Base-by-base conservation (phyloP, 768 basidiomycete genomes). In the Tricholomella constricta region DNA sequence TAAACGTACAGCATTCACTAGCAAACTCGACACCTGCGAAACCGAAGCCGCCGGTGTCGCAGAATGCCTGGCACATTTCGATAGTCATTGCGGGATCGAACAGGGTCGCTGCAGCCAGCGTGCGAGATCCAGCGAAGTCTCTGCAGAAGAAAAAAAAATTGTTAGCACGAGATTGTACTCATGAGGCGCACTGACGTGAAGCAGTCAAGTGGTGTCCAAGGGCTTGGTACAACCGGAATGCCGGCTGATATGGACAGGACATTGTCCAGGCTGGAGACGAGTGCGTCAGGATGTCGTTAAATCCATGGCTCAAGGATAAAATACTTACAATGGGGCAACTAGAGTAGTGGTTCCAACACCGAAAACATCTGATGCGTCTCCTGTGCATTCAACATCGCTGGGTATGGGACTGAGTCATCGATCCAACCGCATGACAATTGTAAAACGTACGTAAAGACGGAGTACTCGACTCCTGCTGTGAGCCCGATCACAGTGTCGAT, bases 11-110 rank as follows among this genome's bases (percentile, higher is more conserved):
- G 36, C 55, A 52, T 29, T 57, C 55, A 36, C 46, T 49, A 2
- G 51, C 55, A 35, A 48, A 57, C 25, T 57, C 47, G 17, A 57
- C 55, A 40, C 55, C 55, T 1, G 55, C 51, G 43, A 56, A 52
- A 31, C 47, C 55, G 27, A 41, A 55, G 1, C 8, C 27, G 17
- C 44, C 31, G 20, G 34, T 27, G n/a, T 52, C 46, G 19, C 51
- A 56, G 51, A 48, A 56, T 2, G 38, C 26, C 36, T 56, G 51
- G 26, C 51, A 56, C 8, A 19, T 10, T 9, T 48, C 51, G 23
- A 56, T 48, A 12, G 51, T 56, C 51, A 52, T 52, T 17, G 45
- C 52, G 11, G 27, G 31, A 27, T 45, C 38, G 25, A 45, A 2
- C 2, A 41, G 12, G 11, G 31, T 22, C 6, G 26, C 34, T 29